Evolutionary conservation across 192 early-diverging fungal genomes (phyloP).

Genomic region (Haplosporangium gracile): DNA sequence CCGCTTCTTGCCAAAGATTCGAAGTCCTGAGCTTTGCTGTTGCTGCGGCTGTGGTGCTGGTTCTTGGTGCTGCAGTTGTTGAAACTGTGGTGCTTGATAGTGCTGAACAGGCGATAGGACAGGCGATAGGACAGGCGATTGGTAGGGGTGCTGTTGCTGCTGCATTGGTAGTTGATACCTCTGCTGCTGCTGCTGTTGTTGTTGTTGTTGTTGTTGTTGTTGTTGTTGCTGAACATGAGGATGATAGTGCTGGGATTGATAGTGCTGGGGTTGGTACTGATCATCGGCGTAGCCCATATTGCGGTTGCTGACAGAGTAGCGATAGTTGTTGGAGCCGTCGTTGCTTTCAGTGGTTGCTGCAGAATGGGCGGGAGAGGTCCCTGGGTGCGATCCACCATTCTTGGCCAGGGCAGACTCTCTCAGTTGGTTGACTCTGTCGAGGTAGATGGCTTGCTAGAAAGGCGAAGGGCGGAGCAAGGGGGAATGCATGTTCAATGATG

Average conservation of each 20-base stretch:
- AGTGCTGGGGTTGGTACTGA: conserved; percentile 26
- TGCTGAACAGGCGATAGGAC: conserved; percentile 1
- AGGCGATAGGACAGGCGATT: not conserved
- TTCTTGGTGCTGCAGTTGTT: conserved; percentile 15
- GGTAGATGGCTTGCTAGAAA: conserved; percentile 50
- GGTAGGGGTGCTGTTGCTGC: conserved; percentile 18
- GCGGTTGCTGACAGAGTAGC: conserved; percentile 16
- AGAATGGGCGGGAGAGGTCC: not conserved
- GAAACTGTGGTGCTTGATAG: not conserved
- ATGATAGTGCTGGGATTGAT: conserved; percentile 11
- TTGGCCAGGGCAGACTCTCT: conserved; percentile 17
- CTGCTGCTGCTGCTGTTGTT: conserved; percentile 9
- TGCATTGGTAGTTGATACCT: not conserved
- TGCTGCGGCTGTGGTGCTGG: not conserved
- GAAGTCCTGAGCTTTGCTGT: conserved; percentile 24
- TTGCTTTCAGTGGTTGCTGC: not conserved
- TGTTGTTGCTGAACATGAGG: not conserved
- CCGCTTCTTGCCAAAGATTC: conserved; percentile 53
- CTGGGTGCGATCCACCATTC: not conserved
- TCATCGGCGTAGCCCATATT: conserved; percentile 3
- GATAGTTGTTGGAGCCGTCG: conserved; percentile 4
- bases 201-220: not conserved
- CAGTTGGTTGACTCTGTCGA: conserved; percentile 44
- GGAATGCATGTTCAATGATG: not conserved
- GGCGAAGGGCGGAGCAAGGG: not conserved